These are phyloP conservation scores for Neurospora sp. DNA, from an alignment of 495 filamentous ascomycete genomes.

Conservation along the genomic window DNA sequence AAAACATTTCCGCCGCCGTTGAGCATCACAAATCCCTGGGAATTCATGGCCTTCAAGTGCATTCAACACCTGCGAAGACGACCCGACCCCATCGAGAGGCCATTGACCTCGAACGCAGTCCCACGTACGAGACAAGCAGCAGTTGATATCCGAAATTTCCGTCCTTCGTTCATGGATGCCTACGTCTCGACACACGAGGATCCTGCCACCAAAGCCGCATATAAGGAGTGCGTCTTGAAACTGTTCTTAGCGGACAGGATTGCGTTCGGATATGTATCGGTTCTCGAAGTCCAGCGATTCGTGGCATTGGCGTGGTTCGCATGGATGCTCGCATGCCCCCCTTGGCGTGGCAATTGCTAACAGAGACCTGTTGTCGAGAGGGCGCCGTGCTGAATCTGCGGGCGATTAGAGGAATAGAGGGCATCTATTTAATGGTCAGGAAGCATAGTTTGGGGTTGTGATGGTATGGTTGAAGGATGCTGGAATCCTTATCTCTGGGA, in stretches of 20 bases:
- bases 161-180: conserved; percentile 34
- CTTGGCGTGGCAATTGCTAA: neutral
- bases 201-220: conserved; percentile 8
- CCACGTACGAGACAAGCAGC: neutral
- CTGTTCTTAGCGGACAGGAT: conserved; percentile 29
- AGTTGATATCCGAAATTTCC: conserved; percentile 28
- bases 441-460: neutral
- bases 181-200: conserved; percentile 27
- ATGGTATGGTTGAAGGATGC: neutral
- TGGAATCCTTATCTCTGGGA: neutral
- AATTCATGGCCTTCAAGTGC: conserved; percentile 25
- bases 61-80: conserved; percentile 29
- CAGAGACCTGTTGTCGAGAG: neutral
- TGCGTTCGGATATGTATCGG: conserved; percentile 17
- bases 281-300: conserved; percentile 18
- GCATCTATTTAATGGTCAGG: neutral
- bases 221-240: conserved; percentile 22
- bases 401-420: neutral
- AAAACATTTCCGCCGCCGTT: conserved; percentile 16
- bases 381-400: neutral
- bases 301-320: conserved; percentile 17
- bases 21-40: conserved; percentile 14
- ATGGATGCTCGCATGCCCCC: conserved; percentile 13
- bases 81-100: conserved; percentile 24
- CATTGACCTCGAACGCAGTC: conserved; percentile 19